Conservation (phyloP, 2,329 filamentous ascomycete genomes). For the Ceratocystis huliohia region DNA sequence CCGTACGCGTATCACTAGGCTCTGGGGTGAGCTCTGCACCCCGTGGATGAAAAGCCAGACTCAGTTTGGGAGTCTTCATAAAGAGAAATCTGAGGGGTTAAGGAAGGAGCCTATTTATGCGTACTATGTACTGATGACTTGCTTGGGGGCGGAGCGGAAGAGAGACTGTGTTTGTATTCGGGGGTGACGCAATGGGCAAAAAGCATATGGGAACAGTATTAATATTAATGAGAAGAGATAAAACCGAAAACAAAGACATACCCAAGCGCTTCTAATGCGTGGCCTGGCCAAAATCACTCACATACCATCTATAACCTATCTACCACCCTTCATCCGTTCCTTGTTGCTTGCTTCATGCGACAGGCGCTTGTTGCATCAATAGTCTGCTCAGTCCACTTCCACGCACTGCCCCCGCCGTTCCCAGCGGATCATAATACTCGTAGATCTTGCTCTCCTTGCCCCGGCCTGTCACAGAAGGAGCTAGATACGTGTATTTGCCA, state of each 20-base stretch:
- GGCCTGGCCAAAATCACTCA: neutral
- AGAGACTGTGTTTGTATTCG: neutral
- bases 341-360: neutral
- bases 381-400: too few relatives aligned
- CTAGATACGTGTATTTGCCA: constrained; percentile 43
- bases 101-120: too few relatives aligned
- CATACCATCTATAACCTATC: neutral
- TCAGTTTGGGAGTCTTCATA: neutral
- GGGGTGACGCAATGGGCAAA: neutral
- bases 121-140: too few relatives aligned
- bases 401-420: neutral
- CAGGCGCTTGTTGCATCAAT: too few relatives aligned
- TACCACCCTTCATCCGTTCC: neutral
- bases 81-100: too few relatives aligned
- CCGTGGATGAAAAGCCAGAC: neutral
- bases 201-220: neutral
- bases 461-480: constrained; percentile 39
- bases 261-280: neutral
- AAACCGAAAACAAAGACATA: neutral
- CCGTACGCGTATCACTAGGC: neutral
- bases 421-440: constrained; percentile 44
- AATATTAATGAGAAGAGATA: neutral
- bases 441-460: constrained; percentile 39
- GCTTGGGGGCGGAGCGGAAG: neutral
- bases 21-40: neutral